Conservation (phyloP, 2,329 filamentous ascomycete genomes). For the Graphilbum sp. region DNA sequence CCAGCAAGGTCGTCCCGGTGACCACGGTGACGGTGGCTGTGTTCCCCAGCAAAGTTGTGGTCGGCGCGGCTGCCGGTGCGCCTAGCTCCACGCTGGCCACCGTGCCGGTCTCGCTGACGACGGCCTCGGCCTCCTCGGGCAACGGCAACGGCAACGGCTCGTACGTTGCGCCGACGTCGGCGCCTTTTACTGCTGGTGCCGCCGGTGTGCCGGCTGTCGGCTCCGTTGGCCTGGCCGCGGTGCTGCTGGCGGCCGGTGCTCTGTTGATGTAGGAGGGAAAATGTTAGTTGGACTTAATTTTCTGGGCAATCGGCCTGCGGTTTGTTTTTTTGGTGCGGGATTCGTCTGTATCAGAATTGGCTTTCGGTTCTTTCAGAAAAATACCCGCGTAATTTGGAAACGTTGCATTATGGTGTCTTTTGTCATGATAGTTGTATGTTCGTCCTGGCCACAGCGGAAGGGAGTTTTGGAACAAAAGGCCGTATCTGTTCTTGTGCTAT, state of each 20-base stretch:
- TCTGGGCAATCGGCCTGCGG: too few relatives aligned
- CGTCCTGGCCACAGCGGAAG: too few relatives aligned
- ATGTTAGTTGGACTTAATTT: too few relatives aligned
- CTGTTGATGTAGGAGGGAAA: conserved; percentile 6
- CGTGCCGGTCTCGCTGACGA: not conserved
- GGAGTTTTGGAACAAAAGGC: too few relatives aligned
- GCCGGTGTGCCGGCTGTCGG: not conserved
- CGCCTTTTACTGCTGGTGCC: not conserved
- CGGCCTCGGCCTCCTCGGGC: not conserved
- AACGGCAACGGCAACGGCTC: too few relatives aligned
- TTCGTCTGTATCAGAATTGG: too few relatives aligned
- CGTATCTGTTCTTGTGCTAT: too few relatives aligned
- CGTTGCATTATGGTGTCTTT: too few relatives aligned
- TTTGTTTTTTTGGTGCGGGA: too few relatives aligned
- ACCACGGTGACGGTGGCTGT: conserved; percentile 4
- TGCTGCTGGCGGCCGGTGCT: conserved; percentile 4
- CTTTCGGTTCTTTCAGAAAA: too few relatives aligned
- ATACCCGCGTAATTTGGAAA: too few relatives aligned
- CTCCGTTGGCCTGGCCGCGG: conserved; percentile 5
- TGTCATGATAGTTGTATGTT: too few relatives aligned
- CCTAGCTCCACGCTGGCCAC: not conserved
- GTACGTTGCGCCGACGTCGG: not conserved
- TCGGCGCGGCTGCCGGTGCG: not conserved
- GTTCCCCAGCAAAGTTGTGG: not conserved
- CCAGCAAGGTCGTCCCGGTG: conserved; percentile 5